Evolutionary conservation across 305 asterid species (phyloP), one percentile per base, ranked within the genome.

Genomic region (Fraxinus xanthoxyloides): DNA sequence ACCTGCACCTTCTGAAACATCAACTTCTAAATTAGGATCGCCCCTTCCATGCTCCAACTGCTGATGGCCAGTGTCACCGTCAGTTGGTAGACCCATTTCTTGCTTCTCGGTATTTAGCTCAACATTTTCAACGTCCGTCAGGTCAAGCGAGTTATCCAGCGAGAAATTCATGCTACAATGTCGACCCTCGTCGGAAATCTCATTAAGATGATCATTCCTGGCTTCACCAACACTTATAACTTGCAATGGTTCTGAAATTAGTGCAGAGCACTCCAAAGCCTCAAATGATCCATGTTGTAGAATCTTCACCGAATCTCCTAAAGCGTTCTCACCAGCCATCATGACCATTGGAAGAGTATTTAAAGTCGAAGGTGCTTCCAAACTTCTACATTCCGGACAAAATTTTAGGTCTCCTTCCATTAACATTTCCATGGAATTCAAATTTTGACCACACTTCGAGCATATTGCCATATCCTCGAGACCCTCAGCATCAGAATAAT

Each of bases 1-100:
- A 59, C 99, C 99, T 34, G 90, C 89, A 54, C 92, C 90, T 86
- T 87, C 94, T 23, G 91, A 81, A 75, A 82, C 84, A 84, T 87
- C 90, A 80, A 81, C 87, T 78, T 78, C 90, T 21, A 89, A 87
- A 81, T 84, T 85, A 38, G 86, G 82, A 74, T 51, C 74, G 81
- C 72, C 56, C 24, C 82, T 77, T 43, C 83, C 76, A 30, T 70
- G 84, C 43, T 70, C 26, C 46, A 31, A 70, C 76, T 70, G 76
- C 69, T 80, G 87, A 65, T 59, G 75, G 80, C 76, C 83, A n/a
- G 26, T 63, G 59, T 84, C 90, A 48, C 75, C 85, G 82, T 87
- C 88, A 74, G 85, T 75, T 48, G 87, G 85, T 73, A 83, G 87
- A 82, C 82, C 79, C 56, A 82, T 82, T 76, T 81, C 83, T 83